Base-by-base conservation (phyloP, 2,329 filamentous ascomycete genomes). In the Talaromyces funiculosus region DNA sequence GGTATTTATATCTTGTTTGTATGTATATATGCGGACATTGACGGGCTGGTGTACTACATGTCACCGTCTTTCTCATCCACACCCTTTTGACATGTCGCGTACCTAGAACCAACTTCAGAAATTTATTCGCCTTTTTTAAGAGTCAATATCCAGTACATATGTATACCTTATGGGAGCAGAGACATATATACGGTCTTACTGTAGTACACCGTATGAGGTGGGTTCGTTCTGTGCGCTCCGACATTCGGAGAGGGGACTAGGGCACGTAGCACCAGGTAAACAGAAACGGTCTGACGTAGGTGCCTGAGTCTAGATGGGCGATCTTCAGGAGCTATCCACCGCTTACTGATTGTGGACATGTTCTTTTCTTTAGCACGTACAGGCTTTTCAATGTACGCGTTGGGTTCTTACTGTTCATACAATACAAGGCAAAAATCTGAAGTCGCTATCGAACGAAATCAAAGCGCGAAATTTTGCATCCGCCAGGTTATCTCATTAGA, bases 401-500 rank as follows among this genome's bases (percentile, higher is more conserved):
- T n/a, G n/a, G n/a, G n/a, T n/a, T n/a, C n/a, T n/a, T n/a, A n/a
- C n/a, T n/a, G n/a, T n/a, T n/a, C n/a, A n/a, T n/a, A n/a, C n/a
- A n/a, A n/a, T n/a, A n/a, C n/a, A n/a, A 6, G 26, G 33, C 14
- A 33, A 12, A 35, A 14, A 18, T 33, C 43, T 29, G 26, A 3
- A 35, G n/a, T 18, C 18, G 12, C 12, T 10, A 51, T 51, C 29
- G 29, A 51, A 51, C 29, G 29, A 57, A 47, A 37, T 47, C 54
- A 45, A 47, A 47, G 29, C 54, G 54, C 54, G 54, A 57, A 45
- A 57, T 37, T 49, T 38, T 49, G 31, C 42, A 43, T 53, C 29
- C 60, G 29, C 54, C 55, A 53, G 40, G 60, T 47, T 54, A 47
- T 58, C 59, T 63, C 61, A 63, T 63, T 63, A 63, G 47, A 38